Evolutionary conservation across 2,329 filamentous ascomycete genomes (phyloP).

Genomic region (Colletotrichum shisoi): DNA sequence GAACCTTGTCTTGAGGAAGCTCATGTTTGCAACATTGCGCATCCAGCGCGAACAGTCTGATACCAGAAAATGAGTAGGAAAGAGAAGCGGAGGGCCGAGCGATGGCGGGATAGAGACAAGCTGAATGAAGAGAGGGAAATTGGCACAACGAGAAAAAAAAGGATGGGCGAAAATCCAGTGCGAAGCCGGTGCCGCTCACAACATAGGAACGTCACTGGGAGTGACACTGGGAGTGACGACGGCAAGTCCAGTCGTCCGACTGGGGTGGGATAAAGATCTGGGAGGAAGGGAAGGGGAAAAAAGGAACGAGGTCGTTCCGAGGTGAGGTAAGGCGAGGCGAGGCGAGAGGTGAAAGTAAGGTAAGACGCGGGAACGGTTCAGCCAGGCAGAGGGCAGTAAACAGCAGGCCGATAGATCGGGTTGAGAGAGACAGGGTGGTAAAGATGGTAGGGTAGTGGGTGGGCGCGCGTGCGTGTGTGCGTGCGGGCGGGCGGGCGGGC

Average conservation of each 20-base stretch:
- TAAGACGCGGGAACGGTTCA: conserved; percentile 21
- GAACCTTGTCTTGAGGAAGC: conserved; percentile 57
- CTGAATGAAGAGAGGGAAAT: conserved; percentile 16
- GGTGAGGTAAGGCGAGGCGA: conserved; percentile 16
- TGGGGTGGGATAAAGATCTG: conserved; percentile 12
- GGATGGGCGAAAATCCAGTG: conserved; percentile 34
- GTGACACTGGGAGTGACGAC: conserved; percentile 21
- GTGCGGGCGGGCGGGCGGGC: not conserved
- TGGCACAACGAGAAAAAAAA: conserved; percentile 31
- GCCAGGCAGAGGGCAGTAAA: conserved; percentile 13
- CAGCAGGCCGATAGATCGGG: not conserved
- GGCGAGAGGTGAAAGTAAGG: conserved; percentile 10
- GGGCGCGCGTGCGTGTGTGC: not conserved
- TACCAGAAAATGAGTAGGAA: conserved; percentile 26
- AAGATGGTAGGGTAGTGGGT: not conserved
- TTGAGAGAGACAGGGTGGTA: too few relatives aligned
- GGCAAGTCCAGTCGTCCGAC: conserved; percentile 22
- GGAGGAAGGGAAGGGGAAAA: not conserved
- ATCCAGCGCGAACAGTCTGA: conserved; percentile 31
- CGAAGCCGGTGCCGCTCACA: conserved; percentile 35
- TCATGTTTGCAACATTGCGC: conserved; percentile 54
- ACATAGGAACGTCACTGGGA: conserved; percentile 34
- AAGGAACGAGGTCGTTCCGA: conserved; percentile 5
- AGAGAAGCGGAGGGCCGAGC: conserved; percentile 30
- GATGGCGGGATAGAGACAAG: conserved; percentile 27